A percentile compares a stretch with the other conserved stretches of the same genome.
Conservation (phyloP, 2,329 filamentous ascomycete genomes). For the Westerdykella sp. region DNA sequence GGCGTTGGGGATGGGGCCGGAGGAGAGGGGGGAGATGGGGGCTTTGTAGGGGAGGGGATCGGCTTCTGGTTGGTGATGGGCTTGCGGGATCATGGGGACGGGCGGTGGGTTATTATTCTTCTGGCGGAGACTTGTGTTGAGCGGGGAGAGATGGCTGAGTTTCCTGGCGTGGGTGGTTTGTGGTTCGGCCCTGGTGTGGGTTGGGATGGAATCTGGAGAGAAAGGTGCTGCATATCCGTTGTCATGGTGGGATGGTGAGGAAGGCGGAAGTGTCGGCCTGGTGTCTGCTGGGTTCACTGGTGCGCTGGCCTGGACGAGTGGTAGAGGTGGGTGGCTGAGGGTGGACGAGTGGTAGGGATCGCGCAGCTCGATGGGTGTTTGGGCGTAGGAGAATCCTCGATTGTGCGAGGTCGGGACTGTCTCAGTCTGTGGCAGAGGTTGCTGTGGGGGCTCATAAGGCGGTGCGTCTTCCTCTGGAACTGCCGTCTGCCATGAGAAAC, state of each 20-base stretch:
- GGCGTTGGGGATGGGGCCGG: constrained; percentile 19
- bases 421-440: constrained; percentile 10
- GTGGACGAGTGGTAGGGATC: constrained; percentile 21
- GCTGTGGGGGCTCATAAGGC: constrained; percentile 11
- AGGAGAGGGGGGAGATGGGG: constrained; percentile 26
- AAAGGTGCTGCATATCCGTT: constrained; percentile 13
- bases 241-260: background rate
- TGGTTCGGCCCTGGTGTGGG: constrained; percentile 4
- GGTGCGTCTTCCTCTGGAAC: constrained; percentile 14
- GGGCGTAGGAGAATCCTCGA: constrained; percentile 33
- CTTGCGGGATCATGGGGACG: constrained; percentile 23
- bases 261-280: no score
- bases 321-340: constrained; percentile 17
- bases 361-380: constrained; percentile 31
- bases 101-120: constrained; percentile 20
- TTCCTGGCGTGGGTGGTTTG: constrained; percentile 26
- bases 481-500: constrained; percentile 33
- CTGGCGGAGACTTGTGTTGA: constrained; percentile 23
- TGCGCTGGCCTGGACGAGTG: constrained; percentile 3
- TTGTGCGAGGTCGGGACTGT: constrained; percentile 10
- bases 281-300: background rate
- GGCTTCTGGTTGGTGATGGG: constrained; percentile 11
- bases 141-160: constrained; percentile 26
- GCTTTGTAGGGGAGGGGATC: constrained; percentile 22
- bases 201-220: background rate